Evolutionary conservation across 2,329 filamentous ascomycete species (phyloP), one percentile per base, ranked within the genome.

Genomic region (Corynespora cassiicola): DNA sequence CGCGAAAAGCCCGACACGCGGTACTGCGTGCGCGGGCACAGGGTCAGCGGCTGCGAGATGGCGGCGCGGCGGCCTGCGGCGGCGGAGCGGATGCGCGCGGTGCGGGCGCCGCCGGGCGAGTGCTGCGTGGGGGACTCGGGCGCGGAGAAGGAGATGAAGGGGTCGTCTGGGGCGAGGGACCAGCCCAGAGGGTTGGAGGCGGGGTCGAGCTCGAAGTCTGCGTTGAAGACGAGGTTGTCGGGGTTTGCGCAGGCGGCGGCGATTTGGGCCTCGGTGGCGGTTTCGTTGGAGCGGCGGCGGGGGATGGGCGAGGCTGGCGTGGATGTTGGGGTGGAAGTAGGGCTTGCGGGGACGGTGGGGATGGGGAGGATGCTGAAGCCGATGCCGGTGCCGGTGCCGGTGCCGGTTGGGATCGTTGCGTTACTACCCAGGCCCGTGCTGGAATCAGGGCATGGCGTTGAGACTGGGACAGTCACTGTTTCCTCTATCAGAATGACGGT

Each of bases 1-100:
- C 45, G 34, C 8, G 47, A 52, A 10, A 29, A 40, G 4, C 31
- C 41, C 4, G 18, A 30, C 16, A 63, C 32, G 6, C 22, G 12
- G 46, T 66, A 63, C 23, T 49, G 36, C 20, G 38, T 45, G 11
- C 54, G 54, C 2, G 62, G 60, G 35, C 56, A 60, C 2, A 65
- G 51, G 1, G 56, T 58, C 7, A 67, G 7, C 7, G 58, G 50
- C 31, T 66, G 58, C 1, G 37, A 51, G 20, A 64, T 41, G 7
- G 32, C 45, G 20, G 62, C 30, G 7, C 36, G 39, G 6, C 44
- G 39, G 18, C 51, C 58, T 0, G 59, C 35, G 9, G 47, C 47
- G 15, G 56, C 50, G 27, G 49, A 52, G 25, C 52, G 43, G 31
- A 67, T 49, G 23, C 53, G 56, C 5, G 51, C 58, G 17, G n/a